Conservation (phyloP, 495 filamentous ascomycete genomes). For the Margaritispora aquatica region DNA sequence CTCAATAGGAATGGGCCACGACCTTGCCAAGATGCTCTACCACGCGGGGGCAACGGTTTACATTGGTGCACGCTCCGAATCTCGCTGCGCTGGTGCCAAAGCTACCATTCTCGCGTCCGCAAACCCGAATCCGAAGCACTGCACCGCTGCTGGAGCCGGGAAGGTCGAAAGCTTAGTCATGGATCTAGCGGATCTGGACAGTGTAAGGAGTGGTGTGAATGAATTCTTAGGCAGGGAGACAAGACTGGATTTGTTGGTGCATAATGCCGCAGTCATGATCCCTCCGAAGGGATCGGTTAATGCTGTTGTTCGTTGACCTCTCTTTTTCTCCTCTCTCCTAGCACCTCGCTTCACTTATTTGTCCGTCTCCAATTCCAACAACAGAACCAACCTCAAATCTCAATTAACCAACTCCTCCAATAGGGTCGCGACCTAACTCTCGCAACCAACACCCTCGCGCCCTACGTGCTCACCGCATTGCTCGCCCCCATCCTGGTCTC, state of each 20-base stretch:
- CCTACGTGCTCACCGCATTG: slow-evolving; percentile 38
- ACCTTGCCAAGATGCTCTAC: slow-evolving; percentile 38
- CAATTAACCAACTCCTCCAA: not conserved
- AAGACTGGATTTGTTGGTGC: slow-evolving; percentile 40
- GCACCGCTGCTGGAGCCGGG: slow-evolving; percentile 19
- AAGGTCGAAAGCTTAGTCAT: slow-evolving; percentile 35
- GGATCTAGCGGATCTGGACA: slow-evolving; percentile 37
- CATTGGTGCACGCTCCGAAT: slow-evolving; percentile 23
- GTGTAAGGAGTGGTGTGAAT: slow-evolving; percentile 35
- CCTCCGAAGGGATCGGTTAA: slow-evolving; percentile 31
- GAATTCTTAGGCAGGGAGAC: slow-evolving; percentile 35
- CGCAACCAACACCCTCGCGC: slow-evolving; percentile 42
- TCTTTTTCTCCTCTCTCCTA: not conserved
- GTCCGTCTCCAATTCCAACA: not conserved
- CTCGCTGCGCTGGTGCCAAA: slow-evolving; percentile 31
- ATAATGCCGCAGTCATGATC: slow-evolving; percentile 45
- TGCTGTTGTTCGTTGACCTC: slow-evolving; percentile 5
- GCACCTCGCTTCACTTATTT: not conserved
- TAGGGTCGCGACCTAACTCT: slow-evolving; percentile 41
- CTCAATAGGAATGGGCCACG: slow-evolving; percentile 29
- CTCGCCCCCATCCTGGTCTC: slow-evolving; percentile 34
- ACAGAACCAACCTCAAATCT: not conserved
- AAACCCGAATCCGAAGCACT: not conserved
- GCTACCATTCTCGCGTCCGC: slow-evolving; percentile 18
- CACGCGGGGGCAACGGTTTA: slow-evolving; percentile 26